Evolutionary conservation across 352 stramenopile genomes (phyloP).

Genomic region (Chloridella minuta): DNA sequence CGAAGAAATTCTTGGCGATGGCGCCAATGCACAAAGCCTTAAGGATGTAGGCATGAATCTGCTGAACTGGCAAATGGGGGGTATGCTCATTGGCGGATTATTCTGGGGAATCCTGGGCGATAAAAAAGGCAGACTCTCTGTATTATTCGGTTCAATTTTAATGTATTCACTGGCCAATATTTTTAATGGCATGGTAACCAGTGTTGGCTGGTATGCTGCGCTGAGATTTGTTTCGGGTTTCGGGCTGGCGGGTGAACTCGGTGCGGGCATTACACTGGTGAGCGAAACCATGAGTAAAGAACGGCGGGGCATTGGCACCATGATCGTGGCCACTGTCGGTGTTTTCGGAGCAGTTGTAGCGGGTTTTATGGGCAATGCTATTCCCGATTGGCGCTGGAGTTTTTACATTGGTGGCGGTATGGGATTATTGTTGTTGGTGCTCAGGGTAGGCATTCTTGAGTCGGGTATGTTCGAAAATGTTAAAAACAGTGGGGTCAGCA

Average conservation of each 20-base stretch:
- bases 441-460: not conserved
- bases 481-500: not conserved
- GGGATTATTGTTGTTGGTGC: not conserved
- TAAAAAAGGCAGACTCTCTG: conserved; percentile 16
- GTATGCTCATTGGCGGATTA: conserved; percentile 19
- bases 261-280: not conserved
- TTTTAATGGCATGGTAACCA: conserved; percentile 16
- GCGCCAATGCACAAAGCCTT: not conserved
- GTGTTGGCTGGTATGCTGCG: conserved; percentile 6
- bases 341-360: not conserved
- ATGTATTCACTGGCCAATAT: conserved; percentile 20
- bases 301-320: not conserved
- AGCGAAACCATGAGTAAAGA: not conserved
- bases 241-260: conserved; percentile 15
- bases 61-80: conserved; percentile 12
- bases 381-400: not conserved
- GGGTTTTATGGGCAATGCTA: not conserved
- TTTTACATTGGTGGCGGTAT: not conserved
- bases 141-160: conserved; percentile 18
- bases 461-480: not conserved
- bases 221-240: conserved; percentile 20
- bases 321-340: not conserved
- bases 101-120: conserved; percentile 21
- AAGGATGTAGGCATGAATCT: not conserved
- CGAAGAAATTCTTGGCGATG: not conserved